A percentile compares a stretch with the other conserved stretches of the same genome.
Conservation (phyloP, 2,329 filamentous ascomycete species). For the Lizonia empirigonia region DNA sequence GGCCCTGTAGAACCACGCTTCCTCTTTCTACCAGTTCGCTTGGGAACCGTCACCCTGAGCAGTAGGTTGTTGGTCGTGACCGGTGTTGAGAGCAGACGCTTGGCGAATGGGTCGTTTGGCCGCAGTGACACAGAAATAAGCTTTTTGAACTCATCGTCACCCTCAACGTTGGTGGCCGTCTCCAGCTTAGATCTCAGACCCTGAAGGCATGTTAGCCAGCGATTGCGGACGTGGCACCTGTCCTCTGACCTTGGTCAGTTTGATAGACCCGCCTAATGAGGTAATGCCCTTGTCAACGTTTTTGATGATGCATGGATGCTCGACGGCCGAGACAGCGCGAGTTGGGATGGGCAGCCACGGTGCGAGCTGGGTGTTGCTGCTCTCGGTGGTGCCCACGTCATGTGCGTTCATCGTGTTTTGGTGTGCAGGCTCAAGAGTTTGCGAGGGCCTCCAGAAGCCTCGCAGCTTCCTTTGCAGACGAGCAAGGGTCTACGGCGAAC, state of each 20-base stretch:
- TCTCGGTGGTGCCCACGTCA: slow-evolving; percentile 3
- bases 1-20: slow-evolving; percentile 76
- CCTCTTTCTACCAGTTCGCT: slow-evolving; percentile 81
- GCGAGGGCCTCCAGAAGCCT: neutral
- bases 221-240: slow-evolving; percentile 5
- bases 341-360: slow-evolving; percentile 59
- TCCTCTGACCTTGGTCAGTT: slow-evolving; percentile 58
- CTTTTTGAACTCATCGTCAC: slow-evolving; percentile 51
- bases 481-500: slow-evolving; percentile 13
- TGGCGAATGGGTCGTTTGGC: slow-evolving; percentile 77
- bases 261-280: slow-evolving; percentile 63
- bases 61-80: slow-evolving; percentile 81
- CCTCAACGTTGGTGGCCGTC: slow-evolving; percentile 25
- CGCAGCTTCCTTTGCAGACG: slow-evolving; percentile 9
- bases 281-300: slow-evolving; percentile 68
- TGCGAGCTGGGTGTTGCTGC: slow-evolving; percentile 19
- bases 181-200: slow-evolving; percentile 38
- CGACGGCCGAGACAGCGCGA: slow-evolving; percentile 63
- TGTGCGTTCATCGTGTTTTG: slow-evolving; percentile 20
- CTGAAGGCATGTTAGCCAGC: slow-evolving; percentile 26
- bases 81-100: slow-evolving; percentile 77
- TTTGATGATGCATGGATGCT: slow-evolving; percentile 70
- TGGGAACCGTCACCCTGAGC: slow-evolving; percentile 84
- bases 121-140: slow-evolving; percentile 74
- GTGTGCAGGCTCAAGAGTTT: neutral